These are phyloP conservation scores for Hanseniaspora occidentalis DNA, from an alignment of 805 yeast species.

Conservation along the genomic window DNA sequence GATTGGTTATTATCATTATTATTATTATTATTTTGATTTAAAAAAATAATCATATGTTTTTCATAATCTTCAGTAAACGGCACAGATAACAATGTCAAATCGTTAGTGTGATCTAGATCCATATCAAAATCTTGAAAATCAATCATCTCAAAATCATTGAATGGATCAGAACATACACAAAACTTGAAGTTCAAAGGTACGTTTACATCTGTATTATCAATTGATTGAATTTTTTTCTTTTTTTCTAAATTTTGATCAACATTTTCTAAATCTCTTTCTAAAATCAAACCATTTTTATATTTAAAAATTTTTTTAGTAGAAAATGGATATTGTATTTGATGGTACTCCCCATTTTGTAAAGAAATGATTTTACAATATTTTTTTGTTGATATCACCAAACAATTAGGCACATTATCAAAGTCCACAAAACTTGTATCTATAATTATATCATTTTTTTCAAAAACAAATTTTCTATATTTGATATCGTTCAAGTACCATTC, in stretches of 20 bases:
- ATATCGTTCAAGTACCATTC: slow-evolving; percentile 25
- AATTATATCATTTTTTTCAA: slow-evolving; percentile 38
- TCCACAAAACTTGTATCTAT: slow-evolving; percentile 49
- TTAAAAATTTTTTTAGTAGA: slow-evolving; percentile 46
- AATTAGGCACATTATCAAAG: slow-evolving; percentile 27
- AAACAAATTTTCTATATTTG: slow-evolving; percentile 26
- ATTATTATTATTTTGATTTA: not conserved
- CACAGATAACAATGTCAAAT: slow-evolving; percentile 12
- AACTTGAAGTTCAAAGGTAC: slow-evolving; percentile 26
- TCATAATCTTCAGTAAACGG: slow-evolving; percentile 2
- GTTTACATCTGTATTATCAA: slow-evolving; percentile 3
- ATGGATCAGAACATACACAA: slow-evolving; percentile 61
- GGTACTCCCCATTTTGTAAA: slow-evolving; percentile 41
- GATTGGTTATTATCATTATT: not conserved
- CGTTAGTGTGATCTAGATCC: too few species aligned
- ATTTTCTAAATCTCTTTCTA: slow-evolving; percentile 37
- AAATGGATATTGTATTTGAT: slow-evolving; percentile 60
- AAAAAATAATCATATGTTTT: not conserved
- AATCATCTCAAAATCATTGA: slow-evolving; percentile 59
- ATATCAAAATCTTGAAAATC: slow-evolving; percentile 13
- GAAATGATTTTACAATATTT: slow-evolving; percentile 53
- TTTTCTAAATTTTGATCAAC: not conserved
- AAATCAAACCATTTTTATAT: slow-evolving; percentile 53
- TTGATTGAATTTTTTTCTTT: too few species aligned
- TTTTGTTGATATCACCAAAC: slow-evolving; percentile 47